These are phyloP conservation scores for Euphorbia tirucalli DNA, from an alignment of 345 rosid genomes.

Conservation along the genomic window DNA sequence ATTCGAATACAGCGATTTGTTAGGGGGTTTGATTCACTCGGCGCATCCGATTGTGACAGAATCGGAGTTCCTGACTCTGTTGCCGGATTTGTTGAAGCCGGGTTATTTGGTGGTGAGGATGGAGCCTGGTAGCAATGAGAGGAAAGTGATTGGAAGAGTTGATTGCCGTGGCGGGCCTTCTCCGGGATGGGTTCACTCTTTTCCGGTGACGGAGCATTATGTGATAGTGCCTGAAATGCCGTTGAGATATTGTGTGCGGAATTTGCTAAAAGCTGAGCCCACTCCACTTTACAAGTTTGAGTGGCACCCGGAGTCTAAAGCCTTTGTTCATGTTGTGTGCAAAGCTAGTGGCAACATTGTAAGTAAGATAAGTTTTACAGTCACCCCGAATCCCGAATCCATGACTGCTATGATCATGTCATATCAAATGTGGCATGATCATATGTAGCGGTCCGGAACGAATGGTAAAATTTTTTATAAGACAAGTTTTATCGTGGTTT, in stretches of 20 bases:
- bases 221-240: slow-evolving; percentile 92
- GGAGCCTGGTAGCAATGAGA: slow-evolving; percentile 68
- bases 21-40: slow-evolving; percentile 77
- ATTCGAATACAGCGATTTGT: slow-evolving; percentile 63
- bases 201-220: slow-evolving; percentile 84
- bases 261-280: slow-evolving; percentile 82
- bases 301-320: slow-evolving; percentile 85
- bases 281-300: slow-evolving; percentile 89
- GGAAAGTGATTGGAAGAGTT: slow-evolving; percentile 84
- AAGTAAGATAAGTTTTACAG: slow-evolving; percentile 23
- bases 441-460: no score
- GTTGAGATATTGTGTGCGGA: slow-evolving; percentile 70
- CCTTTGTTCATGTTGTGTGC: slow-evolving; percentile 74
- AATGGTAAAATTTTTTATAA: no score
- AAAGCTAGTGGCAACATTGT: slow-evolving; percentile 83
- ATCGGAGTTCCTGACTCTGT: slow-evolving; percentile 62
- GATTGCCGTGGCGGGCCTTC: slow-evolving; percentile 75
- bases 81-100: slow-evolving; percentile 75
- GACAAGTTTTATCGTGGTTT: no score
- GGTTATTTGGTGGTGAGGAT: slow-evolving; percentile 82
- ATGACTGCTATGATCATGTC: no score
- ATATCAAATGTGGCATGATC: no score
- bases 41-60: slow-evolving; percentile 93
- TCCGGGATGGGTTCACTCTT: slow-evolving; percentile 97
- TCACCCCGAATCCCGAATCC: no score